phyloP scores from a whole-genome alignment of 495 filamentous ascomycete genomes.

The Halenospora varia region DNA sequence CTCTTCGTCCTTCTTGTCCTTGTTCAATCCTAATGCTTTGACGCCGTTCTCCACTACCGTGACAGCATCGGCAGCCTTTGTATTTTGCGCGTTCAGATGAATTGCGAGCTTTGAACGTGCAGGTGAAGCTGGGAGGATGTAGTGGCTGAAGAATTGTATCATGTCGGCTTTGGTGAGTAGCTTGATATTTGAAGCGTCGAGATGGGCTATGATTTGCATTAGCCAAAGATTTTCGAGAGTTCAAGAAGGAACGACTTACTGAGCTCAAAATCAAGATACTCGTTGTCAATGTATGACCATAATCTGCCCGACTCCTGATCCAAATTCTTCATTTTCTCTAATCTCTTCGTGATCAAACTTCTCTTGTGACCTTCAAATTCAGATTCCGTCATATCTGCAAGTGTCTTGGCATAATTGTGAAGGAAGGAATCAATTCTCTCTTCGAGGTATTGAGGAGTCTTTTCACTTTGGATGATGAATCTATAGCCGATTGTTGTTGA shows the following conservation, averaged over 20 bases:
- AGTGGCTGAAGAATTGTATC: constrained; percentile 71
- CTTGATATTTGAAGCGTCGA: constrained; percentile 72
- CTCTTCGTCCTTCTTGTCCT: constrained; percentile 34
- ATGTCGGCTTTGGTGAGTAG: constrained; percentile 74
- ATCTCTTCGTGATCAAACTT: constrained; percentile 79
- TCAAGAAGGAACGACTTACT: constrained; percentile 45
- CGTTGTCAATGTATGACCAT: constrained; percentile 79
- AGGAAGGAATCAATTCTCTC: constrained; percentile 84
- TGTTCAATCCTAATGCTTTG: constrained; percentile 33
- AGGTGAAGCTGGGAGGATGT: constrained; percentile 69
- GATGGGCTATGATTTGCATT: constrained; percentile 49
- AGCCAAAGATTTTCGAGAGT: constrained; percentile 13
- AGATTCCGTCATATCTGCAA: constrained; percentile 73
- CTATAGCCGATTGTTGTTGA: constrained; percentile 77
- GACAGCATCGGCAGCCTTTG: constrained; percentile 9
- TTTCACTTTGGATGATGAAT: constrained; percentile 93
- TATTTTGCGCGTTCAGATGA: constrained; percentile 70
- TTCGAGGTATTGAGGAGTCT: constrained; percentile 76
- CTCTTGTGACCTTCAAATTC: constrained; percentile 91
- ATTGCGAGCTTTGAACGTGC: constrained; percentile 76
- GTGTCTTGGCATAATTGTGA: constrained; percentile 50
- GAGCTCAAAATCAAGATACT: constrained; percentile 84
- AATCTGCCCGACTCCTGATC: constrained; percentile 76
- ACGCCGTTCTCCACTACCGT: constrained; percentile 36
- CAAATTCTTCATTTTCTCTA: constrained; percentile 93